These are phyloP conservation scores for Bryoerythrophyllum caledonicum DNA, from an alignment of 225 moss, liverwort and hornwort species.

Conservation along the genomic window DNA sequence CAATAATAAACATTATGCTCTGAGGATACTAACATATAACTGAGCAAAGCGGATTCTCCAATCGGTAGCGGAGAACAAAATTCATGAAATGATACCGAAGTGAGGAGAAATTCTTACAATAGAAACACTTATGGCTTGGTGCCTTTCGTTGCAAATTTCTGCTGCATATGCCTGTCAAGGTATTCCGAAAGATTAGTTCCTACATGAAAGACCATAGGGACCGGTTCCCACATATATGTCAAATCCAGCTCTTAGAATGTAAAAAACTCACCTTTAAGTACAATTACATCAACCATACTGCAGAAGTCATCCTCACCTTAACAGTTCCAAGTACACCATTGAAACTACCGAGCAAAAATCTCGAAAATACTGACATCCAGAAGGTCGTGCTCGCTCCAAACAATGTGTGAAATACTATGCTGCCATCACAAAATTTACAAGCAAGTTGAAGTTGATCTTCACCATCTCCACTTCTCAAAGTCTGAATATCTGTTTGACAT, in stretches of 20 bases:
- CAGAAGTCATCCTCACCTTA: conserved; percentile 48
- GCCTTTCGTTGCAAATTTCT: conserved; percentile 71
- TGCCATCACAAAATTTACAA: conserved; percentile 34
- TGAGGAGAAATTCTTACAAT: conserved; percentile 50
- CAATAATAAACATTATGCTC: background rate
- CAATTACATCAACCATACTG: background rate
- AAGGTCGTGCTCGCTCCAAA: conserved; percentile 71
- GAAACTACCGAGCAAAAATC: conserved; percentile 75
- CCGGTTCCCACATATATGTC: background rate
- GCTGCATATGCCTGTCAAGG: conserved; percentile 77
- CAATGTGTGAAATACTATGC: conserved; percentile 69
- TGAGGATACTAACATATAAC: background rate
- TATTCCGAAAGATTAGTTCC: conserved; percentile 8
- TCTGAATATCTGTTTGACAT: background rate
- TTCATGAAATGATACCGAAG: background rate
- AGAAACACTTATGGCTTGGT: conserved; percentile 73
- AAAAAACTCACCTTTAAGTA: background rate
- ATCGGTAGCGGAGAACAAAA: background rate
- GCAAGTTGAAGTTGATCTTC: background rate
- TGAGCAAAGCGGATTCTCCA: background rate
- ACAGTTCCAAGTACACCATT: conserved; percentile 86
- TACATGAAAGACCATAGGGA: background rate
- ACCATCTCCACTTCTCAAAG: background rate
- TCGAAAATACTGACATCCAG: conserved; percentile 67
- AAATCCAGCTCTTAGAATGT: background rate